Evolutionary conservation across 1,139 yeast species (phyloP).

Genomic region (Spencermartinsiella ligniputridi): DNA sequence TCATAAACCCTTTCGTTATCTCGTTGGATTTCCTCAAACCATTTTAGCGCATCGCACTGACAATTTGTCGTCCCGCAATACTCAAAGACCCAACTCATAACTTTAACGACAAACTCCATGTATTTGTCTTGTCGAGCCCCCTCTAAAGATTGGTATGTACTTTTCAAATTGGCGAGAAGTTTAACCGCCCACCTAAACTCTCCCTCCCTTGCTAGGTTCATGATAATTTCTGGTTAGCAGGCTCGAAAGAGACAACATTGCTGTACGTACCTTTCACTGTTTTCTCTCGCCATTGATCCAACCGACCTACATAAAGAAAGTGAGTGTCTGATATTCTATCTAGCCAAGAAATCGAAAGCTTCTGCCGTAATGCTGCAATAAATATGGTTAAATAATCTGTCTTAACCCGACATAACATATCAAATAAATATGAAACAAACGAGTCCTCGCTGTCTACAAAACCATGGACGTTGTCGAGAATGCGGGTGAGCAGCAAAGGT

Average conservation of each 20-base stretch:
- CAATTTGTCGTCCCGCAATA: background rate
- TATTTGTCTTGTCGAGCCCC: background rate
- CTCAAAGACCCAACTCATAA: constrained; percentile 3
- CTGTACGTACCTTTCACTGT: constrained; percentile 2
- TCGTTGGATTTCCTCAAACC: constrained; percentile 2
- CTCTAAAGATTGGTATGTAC: background rate
- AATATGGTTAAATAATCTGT: background rate
- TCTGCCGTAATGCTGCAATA: background rate
- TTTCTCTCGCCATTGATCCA: constrained; percentile 1
- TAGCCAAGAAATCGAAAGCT: background rate
- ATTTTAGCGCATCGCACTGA: background rate
- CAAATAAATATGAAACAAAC: constrained; percentile 6
- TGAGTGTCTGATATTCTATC: background rate
- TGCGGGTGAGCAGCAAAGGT: constrained; percentile 12
- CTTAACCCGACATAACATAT: constrained; percentile 7
- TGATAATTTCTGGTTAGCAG: background rate
- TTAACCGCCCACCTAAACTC: background rate
- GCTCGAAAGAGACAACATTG: background rate
- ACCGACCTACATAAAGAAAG: background rate
- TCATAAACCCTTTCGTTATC: background rate
- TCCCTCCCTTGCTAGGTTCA: background rate
- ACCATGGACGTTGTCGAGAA: constrained; percentile 6
- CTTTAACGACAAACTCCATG: background rate
- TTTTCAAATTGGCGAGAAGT: background rate
- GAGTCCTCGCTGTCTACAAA: background rate